Percentiles rank a stretch among this genome's conserved stretches.
Conservation (phyloP, 495 filamentous ascomycete species). For the Tirmania nivea region DNA sequence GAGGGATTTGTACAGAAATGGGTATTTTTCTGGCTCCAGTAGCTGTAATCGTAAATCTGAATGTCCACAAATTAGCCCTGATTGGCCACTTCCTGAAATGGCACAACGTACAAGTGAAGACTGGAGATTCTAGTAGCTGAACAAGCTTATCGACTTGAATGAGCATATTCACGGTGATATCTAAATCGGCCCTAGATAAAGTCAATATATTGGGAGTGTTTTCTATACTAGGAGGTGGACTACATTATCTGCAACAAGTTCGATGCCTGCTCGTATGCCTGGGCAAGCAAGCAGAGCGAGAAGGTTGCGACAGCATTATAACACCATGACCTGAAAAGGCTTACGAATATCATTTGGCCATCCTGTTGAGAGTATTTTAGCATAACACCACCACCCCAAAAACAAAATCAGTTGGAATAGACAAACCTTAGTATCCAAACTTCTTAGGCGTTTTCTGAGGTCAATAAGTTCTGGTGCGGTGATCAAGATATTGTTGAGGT, state of each 20-base stretch:
- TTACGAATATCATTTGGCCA: constrained; percentile 83
- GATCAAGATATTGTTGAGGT: constrained; percentile 96
- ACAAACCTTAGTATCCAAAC: constrained; percentile 60
- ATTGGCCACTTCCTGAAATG: neutral
- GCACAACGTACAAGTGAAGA: constrained; percentile 62
- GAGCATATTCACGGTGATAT: constrained; percentile 97
- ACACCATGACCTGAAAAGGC: constrained; percentile 91
- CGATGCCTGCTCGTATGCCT: constrained; percentile 97
- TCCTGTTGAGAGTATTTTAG: constrained; percentile 34
- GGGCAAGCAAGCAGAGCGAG: constrained; percentile 81
- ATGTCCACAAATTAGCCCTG: neutral
- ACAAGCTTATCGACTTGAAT: constrained; percentile 99
- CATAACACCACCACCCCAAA: neutral
- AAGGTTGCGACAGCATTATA: constrained; percentile 98
- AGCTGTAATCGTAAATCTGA: constrained; percentile 84
- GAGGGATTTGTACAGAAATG: constrained; percentile 92
- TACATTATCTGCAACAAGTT: constrained; percentile 93
- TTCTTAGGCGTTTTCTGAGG: constrained; percentile 69
- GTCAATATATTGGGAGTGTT: constrained; percentile 23
- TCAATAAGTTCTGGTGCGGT: constrained; percentile 89
- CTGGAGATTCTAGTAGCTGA: constrained; percentile 88
- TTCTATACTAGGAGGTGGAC: constrained; percentile 11
- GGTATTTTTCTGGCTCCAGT: constrained; percentile 91
- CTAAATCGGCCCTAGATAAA: constrained; percentile 61
- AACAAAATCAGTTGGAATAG: too few relatives aligned